Percentiles rank a stretch among this genome's conserved stretches.
Evolutionary conservation across 257 asterid species (phyloP).

Genomic region (Capsicum rhomboideum): DNA sequence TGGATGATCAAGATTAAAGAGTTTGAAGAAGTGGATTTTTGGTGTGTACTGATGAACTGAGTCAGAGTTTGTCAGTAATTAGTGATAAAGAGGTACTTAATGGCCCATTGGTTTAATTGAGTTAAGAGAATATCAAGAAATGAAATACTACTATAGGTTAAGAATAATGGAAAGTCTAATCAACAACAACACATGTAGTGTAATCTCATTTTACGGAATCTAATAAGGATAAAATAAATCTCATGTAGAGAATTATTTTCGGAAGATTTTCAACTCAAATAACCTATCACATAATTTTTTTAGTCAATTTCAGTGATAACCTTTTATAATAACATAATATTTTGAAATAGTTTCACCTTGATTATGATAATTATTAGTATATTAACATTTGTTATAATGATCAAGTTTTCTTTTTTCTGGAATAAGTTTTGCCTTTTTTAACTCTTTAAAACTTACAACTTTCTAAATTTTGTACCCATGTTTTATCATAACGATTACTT

Average conservation of each 20-base stretch:
- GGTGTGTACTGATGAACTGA: neutral
- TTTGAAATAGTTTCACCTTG: neutral
- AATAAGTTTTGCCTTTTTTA: neutral
- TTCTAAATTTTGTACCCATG: too few relatives aligned
- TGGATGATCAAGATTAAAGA: neutral
- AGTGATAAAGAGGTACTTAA: neutral
- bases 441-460: too few relatives aligned
- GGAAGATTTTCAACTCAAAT: too few relatives aligned
- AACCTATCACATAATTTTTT: too few relatives aligned
- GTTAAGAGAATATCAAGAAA: neutral
- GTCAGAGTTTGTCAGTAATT: neutral
- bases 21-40: neutral
- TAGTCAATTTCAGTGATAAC: neutral
- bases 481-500: too few relatives aligned
- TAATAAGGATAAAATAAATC: too few relatives aligned
- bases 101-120: neutral
- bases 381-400: too few relatives aligned
- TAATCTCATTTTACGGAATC: too few relatives aligned
- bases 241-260: too few relatives aligned
- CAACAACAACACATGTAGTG: too few relatives aligned
- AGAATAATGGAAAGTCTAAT: neutral
- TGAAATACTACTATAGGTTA: neutral
- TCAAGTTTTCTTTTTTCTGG: neutral
- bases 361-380: too few relatives aligned
- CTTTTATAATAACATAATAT: neutral